Conservation (phyloP, 1,139 yeast genomes). For the Candida glucosophila region DNA sequence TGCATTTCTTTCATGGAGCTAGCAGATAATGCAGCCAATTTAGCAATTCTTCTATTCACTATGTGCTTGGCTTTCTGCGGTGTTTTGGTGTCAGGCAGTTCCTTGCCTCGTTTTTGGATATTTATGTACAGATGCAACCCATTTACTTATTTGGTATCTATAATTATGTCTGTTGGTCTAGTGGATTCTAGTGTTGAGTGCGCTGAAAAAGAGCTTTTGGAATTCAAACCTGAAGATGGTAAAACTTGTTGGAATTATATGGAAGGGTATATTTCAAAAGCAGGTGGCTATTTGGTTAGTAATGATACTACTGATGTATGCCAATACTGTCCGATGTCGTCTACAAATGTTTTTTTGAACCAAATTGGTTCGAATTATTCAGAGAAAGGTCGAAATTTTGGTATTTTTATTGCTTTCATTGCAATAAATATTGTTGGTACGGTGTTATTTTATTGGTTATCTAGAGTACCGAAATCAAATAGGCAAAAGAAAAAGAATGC, state of each 20-base stretch:
- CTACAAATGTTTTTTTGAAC: slow-evolving; percentile 14
- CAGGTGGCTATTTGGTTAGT: slow-evolving; percentile 19
- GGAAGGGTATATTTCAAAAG: slow-evolving; percentile 11
- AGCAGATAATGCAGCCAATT: slow-evolving; percentile 32
- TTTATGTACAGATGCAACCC: slow-evolving; percentile 24
- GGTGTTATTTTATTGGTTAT: slow-evolving; percentile 54
- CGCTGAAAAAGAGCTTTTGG: slow-evolving; percentile 35
- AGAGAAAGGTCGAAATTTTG: slow-evolving; percentile 49
- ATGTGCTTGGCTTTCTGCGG: slow-evolving; percentile 28
- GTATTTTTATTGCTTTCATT: slow-evolving; percentile 38
- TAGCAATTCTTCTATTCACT: slow-evolving; percentile 18
- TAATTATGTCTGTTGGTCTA: slow-evolving; percentile 43
- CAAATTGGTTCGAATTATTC: slow-evolving; percentile 9
- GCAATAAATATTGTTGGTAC: slow-evolving; percentile 33
- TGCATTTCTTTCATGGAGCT: slow-evolving; percentile 30
- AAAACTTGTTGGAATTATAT: slow-evolving; percentile 20
- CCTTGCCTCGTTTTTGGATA: slow-evolving; percentile 28
- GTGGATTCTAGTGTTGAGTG: slow-evolving; percentile 44
- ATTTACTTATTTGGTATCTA: slow-evolving; percentile 37
- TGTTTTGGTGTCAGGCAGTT: slow-evolving; percentile 17
- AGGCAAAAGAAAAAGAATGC: slow-evolving; percentile 13
- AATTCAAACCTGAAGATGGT: slow-evolving; percentile 36
- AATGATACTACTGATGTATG: slow-evolving; percentile 11
- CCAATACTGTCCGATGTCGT: slow-evolving; percentile 12
- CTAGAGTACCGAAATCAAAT: slow-evolving; percentile 51